Base-by-base conservation (phyloP, 495 filamentous ascomycete genomes). In the Clavariopsis aquatica region DNA sequence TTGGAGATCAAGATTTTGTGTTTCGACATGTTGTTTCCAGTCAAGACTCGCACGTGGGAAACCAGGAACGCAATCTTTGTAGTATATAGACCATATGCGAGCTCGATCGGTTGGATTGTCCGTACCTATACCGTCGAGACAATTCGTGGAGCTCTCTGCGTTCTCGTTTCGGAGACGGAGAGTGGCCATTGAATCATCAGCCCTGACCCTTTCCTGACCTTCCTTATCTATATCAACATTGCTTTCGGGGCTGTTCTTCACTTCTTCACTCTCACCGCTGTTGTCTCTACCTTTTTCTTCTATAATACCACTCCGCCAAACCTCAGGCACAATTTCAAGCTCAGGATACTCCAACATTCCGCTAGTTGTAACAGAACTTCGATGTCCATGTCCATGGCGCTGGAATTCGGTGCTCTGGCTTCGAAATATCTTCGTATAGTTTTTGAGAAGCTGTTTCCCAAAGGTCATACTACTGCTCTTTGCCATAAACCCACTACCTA, bases 381-480 rank as follows among this genome's bases (percentile, higher is more conserved):
- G 69, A 52, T 73, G 71, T 9, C 71, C 71, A 38, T 69, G 49
- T 8, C 69, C 69, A 52, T 68, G 62, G 9, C 29, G 46, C 27
- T 51, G 60, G 31, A 72, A 72, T 41, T 72, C 70, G 9, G 45
- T 59, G 60, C 64, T 68, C 52, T 68, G 64, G 34, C 64, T 65
- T 15, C 64, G n/a, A 38, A 72, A 72, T 7, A 72, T 62, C 27
- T 27, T 55, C 10, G 65, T 45, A 47, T 73, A 71, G 36, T 65
- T 65, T 43, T 70, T 70, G 15, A 71, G 19, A 13, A 73, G 66
- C 15, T 15, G 41, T 47, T 65, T 68, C 3, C 71, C 66, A 43
- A 71, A 71, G 1, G 57, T 66, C 62, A 71, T 71, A 3, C 51
- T 52, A 17, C 49, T 62, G 43, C 62, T 71, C 54, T 71, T 72